A percentile compares a stretch with the other conserved stretches of the same genome.
These are phyloP conservation scores for Aspergillus texensis DNA, from an alignment of 2,329 filamentous ascomycete species.

Conservation along the genomic window DNA sequence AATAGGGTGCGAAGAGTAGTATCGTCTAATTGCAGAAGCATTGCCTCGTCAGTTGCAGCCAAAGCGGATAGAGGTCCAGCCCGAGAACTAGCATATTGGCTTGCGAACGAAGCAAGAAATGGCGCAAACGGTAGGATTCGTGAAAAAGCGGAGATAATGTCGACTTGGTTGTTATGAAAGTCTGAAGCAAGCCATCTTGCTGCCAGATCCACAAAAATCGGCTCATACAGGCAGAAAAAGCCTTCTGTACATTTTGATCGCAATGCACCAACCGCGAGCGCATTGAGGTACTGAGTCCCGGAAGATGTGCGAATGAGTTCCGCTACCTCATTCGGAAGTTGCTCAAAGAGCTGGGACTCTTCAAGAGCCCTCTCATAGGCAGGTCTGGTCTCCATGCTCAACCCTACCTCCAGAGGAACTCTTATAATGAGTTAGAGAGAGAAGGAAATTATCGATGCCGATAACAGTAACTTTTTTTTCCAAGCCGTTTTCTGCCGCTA, in stretches of 20 bases:
- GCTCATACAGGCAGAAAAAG: conserved; percentile 74
- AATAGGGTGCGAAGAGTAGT: conserved; percentile 53
- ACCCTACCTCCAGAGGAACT: conserved; percentile 38
- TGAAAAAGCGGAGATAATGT: conserved; percentile 71
- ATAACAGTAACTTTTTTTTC: conserved; percentile 36
- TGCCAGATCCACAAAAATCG: conserved; percentile 78
- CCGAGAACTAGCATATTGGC: conserved; percentile 48
- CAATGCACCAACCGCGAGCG: conserved; percentile 70
- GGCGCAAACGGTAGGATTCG: conserved; percentile 80
- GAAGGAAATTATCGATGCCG: conserved; percentile 18
- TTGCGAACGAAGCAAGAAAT: conserved; percentile 73
- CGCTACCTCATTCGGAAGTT: conserved; percentile 71
- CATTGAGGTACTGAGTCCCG: conserved; percentile 69
- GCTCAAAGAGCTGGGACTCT: conserved; percentile 54
- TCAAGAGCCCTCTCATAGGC: conserved; percentile 55
- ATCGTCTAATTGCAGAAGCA: conserved; percentile 39
- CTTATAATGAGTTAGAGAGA: conserved; percentile 31
- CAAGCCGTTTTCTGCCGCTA: conserved; percentile 26
- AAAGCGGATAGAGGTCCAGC: conserved; percentile 37
- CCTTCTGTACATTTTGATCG: conserved; percentile 69
- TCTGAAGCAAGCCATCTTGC: conserved; percentile 69
- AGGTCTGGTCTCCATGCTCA: conserved; percentile 43
- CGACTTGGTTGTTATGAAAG: conserved; percentile 35
- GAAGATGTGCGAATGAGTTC: conserved; percentile 66
- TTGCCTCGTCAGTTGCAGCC: conserved; percentile 33